Base-by-base conservation (phyloP, 805 yeast species). In the Myxozyma udenii region DNA sequence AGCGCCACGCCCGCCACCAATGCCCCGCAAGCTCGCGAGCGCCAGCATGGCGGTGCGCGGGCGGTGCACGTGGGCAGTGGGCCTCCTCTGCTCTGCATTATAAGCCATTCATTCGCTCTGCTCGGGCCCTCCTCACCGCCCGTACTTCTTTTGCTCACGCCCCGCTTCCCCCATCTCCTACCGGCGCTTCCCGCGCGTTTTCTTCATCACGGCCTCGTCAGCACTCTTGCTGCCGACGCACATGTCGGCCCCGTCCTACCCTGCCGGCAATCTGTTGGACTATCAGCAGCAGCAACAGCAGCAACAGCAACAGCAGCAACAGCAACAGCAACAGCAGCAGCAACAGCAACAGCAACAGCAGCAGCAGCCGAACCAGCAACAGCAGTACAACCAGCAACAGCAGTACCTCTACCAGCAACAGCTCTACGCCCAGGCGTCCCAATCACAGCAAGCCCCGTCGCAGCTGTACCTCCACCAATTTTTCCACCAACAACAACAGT, bases 121-220 rank as follows among this genome's bases (percentile, higher is more conserved):
- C n/a, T n/a, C n/a, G n/a, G n/a, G n/a, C n/a, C n/a, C n/a, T 24
- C 32, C 38, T 30, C 48, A 12, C 33, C 7, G n/a, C 41, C 32
- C 25, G 14, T 28, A 3, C n/a, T 25, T 3, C 23, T 7, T n/a
- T 19, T 19, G n/a, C 33, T 19, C 48, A 14, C 25, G 30, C 32
- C 23, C 33, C 22, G 22, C 32, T 12, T 19, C 24, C 36, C 14
- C 23, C 26, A 5, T 11, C 14, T 2, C 33, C 41, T 6, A 5
- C 48, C 3, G 12, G 24, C n/a, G 32, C 39, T 6, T 33, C 18
- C 38, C 18, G 9, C 41, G 42, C 41, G 16, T 12, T n/a, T 22
- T 21, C 4, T 4, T 36, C 40, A 46, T 18, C 42, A 46, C 49
- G 49, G 50, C 50, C 14, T 32, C 50, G 25, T 6, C 40, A 46